Evolutionary conservation across 2,329 filamentous ascomycete species (phyloP).

Genomic region (Plectosphaerella sp.): DNA sequence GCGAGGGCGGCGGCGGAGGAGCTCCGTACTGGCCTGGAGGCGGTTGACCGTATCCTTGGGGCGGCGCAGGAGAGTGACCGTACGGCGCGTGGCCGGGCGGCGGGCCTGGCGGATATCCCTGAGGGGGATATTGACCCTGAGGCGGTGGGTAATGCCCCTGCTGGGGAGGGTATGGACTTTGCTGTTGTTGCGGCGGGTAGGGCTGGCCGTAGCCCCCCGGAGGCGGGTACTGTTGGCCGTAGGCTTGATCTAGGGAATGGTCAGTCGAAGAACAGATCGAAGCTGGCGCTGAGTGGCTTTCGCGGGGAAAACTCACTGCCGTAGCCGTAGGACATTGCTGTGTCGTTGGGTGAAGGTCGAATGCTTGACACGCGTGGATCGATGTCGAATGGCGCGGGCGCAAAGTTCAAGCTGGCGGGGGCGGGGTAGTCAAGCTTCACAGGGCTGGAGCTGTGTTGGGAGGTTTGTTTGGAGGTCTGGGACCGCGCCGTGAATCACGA

Average conservation of each 20-base stretch:
- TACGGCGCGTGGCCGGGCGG: conserved; percentile 26
- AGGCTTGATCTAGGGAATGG: conserved; percentile 27
- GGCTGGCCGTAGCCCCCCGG: conserved; percentile 26
- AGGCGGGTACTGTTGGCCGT: conserved; percentile 29
- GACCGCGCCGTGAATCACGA: background rate
- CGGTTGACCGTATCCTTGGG: conserved; percentile 24
- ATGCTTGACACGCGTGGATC: no score
- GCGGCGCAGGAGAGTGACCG: conserved; percentile 18
- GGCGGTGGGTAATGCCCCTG: conserved; percentile 29
- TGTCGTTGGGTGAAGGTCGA: no score
- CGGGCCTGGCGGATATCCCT: conserved; percentile 22
- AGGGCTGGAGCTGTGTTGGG: background rate
- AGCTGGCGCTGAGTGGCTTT: no score
- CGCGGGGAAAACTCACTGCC: no score
- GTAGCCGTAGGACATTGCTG: no score
- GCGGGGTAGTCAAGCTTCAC: no score
- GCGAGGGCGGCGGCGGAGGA: conserved; percentile 22
- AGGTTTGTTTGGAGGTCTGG: background rate
- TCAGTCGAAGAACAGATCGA: background rate
- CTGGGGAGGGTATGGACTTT: conserved; percentile 11
- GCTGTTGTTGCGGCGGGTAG: conserved; percentile 25
- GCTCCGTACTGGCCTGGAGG: conserved; percentile 28
- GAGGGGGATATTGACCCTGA: conserved; percentile 28
- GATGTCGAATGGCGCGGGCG: no score
- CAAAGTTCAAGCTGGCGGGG: no score